Evolutionary conservation across 148 eudicot genomes (phyloP).

Genomic region (Chenopodium formosanum): DNA sequence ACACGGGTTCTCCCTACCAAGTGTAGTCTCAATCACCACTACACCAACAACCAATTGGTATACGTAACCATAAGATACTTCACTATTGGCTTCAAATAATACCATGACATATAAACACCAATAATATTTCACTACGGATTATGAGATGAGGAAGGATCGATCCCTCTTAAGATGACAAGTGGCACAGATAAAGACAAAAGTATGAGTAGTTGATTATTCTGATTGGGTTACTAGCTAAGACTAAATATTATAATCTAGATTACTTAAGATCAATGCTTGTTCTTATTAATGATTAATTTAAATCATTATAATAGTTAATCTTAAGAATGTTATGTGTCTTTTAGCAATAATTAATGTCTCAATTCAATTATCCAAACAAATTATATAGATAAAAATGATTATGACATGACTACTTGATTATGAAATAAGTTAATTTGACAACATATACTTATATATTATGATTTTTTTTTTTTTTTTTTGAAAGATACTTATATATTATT

Average conservation of each 20-base stretch:
- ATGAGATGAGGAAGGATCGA: too few species aligned
- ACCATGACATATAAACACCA: too few species aligned
- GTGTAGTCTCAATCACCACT: too few species aligned
- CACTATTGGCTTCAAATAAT: too few species aligned
- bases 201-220: neutral
- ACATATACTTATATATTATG: neutral
- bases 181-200: neutral
- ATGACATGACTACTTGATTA: neutral
- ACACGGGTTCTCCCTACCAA: too few species aligned
- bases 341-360: neutral
- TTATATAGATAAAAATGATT: neutral
- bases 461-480: too few species aligned
- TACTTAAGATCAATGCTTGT: neutral
- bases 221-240: neutral
- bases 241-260: too few species aligned
- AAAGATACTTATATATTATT: neutral
- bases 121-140: too few species aligned
- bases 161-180: neutral
- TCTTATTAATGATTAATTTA: neutral
- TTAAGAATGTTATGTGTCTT: neutral
- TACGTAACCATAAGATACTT: too few species aligned
- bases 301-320: neutral
- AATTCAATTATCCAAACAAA: neutral
- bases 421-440: neutral
- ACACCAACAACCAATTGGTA: too few species aligned